Evolutionary conservation across 2,329 filamentous ascomycete genomes (phyloP).

Genomic region (Nannizziopsis barbatae): DNA sequence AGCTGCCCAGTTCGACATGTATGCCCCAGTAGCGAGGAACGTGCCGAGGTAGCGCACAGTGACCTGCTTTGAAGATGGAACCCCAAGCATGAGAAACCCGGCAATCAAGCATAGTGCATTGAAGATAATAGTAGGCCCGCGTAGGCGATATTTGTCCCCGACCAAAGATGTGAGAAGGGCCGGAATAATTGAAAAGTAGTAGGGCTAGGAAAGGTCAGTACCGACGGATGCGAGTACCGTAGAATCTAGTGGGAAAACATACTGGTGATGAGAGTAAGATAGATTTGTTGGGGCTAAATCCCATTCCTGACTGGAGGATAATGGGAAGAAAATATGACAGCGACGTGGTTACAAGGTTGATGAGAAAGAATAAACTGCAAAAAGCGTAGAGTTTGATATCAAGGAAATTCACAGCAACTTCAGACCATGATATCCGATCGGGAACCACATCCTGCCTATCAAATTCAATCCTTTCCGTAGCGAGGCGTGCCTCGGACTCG

Average conservation of each 20-base stretch:
- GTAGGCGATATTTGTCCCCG: conserved; percentile 49
- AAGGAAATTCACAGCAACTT: conserved; percentile 45
- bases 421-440: conserved; percentile 46
- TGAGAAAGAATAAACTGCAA: conserved; percentile 52
- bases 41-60: conserved; percentile 54
- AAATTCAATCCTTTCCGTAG: conserved; percentile 46
- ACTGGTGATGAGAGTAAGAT: conserved; percentile 54
- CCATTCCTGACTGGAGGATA: conserved; percentile 44
- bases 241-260: conserved; percentile 10
- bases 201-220: conserved; percentile 35
- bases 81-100: conserved; percentile 56
- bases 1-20: conserved; percentile 58
- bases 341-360: conserved; percentile 55
- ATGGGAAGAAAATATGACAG: conserved; percentile 57
- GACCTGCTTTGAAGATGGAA: conserved; percentile 42
- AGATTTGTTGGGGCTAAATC: conserved; percentile 41
- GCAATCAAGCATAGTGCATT: conserved; percentile 51
- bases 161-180: conserved; percentile 52
- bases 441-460: conserved; percentile 51
- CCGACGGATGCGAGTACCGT: background rate
- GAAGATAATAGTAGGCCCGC: conserved; percentile 54
- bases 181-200: conserved; percentile 56
- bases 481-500: conserved; percentile 45
- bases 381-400: conserved; percentile 57
- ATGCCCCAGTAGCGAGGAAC: conserved; percentile 56